Evolutionary conservation across 768 basidiomycete genomes (phyloP).

Genomic region (Kwoniella shandongensis): DNA sequence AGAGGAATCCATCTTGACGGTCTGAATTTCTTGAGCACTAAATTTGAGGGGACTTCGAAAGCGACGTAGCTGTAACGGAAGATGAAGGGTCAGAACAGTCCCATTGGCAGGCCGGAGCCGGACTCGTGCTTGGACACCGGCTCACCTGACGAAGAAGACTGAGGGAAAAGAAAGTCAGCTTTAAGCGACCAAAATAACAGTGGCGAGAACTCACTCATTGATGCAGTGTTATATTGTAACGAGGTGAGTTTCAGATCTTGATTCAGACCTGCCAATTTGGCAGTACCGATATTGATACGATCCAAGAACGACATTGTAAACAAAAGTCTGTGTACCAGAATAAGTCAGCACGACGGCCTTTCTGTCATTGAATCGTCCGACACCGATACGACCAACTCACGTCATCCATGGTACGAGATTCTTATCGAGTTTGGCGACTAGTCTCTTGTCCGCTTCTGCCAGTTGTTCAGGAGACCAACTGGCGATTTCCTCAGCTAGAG

Average conservation of each 20-base stretch:
- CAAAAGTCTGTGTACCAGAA: slow-evolving; percentile 39
- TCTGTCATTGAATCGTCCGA: no score
- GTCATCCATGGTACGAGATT: slow-evolving; percentile 53
- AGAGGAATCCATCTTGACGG: slow-evolving; percentile 50
- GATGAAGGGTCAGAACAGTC: background rate
- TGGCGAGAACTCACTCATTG: slow-evolving; percentile 35
- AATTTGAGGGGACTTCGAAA: slow-evolving; percentile 49
- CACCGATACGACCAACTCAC: slow-evolving; percentile 26
- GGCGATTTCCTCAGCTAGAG: slow-evolving; percentile 32
- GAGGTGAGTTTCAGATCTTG: slow-evolving; percentile 40
- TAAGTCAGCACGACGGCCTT: background rate
- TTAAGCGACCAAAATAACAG: background rate
- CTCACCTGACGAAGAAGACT: slow-evolving; percentile 37
- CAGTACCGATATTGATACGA: slow-evolving; percentile 50
- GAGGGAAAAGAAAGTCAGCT: background rate
- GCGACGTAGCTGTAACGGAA: slow-evolving; percentile 41
- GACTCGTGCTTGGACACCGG: background rate
- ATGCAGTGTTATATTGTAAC: slow-evolving; percentile 45
- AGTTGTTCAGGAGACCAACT: slow-evolving; percentile 45
- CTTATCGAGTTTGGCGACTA: slow-evolving; percentile 46
- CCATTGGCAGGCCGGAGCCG: background rate
- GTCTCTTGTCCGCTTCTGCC: slow-evolving; percentile 33
- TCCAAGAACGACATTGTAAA: slow-evolving; percentile 52
- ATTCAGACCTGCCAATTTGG: slow-evolving; percentile 41
- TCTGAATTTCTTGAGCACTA: slow-evolving; percentile 48